Evolutionary conservation across 306 rosid species (phyloP), one percentile per base, ranked within the genome.

Genomic region (Luffa aegyptiaca): DNA sequence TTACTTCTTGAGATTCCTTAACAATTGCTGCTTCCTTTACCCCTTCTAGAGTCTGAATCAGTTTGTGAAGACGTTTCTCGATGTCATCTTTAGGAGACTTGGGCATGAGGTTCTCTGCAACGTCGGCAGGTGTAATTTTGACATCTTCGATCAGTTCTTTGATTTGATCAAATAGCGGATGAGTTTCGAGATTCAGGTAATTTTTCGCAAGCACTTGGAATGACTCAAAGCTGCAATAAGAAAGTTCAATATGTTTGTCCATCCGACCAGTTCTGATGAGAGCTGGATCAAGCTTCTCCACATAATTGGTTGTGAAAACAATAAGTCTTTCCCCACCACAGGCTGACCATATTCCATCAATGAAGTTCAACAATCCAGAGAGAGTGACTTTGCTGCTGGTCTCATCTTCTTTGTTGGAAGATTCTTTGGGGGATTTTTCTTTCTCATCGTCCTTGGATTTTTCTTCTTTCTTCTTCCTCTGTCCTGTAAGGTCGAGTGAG

Each of bases 401-500:
- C 6, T 87, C 86, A 55, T 84, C 95, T 57, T 91, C 95, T 77
- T 91, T 89, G 0, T 69, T 33, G n/a, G 77, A 71, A 21, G 37
- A 82, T 41, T 93, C 94, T 86, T 88, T 90, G 8, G 68, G 79
- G 20, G 51, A 78, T 59, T 88, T 90, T 37, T 85, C 86, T 0
- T 80, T 80, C 85, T 89, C 95, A 74, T 85, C 92, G 4, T 88
- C 94, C 52, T 69, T 13, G 6, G 11, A 78, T 8, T 48, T 86
- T 0, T 90, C 92, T 14, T 42, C 51, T 51, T 86, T 90, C 86
- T 93, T 91, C 86, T 91, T 90, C 89, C 97, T 90, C 86, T 91
- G 94, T 45, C 98, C 97, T 58, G 98, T 93, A 36, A 93, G 90
- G 84, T 93, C 93, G 79, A 93, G 98, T 5, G 98, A 93, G 66